A percentile compares a stretch with the other conserved stretches of the same genome.
phyloP scores from a whole-genome alignment of 2,329 filamentous ascomycete genomes.

The Lecanicillium sp. region DNA sequence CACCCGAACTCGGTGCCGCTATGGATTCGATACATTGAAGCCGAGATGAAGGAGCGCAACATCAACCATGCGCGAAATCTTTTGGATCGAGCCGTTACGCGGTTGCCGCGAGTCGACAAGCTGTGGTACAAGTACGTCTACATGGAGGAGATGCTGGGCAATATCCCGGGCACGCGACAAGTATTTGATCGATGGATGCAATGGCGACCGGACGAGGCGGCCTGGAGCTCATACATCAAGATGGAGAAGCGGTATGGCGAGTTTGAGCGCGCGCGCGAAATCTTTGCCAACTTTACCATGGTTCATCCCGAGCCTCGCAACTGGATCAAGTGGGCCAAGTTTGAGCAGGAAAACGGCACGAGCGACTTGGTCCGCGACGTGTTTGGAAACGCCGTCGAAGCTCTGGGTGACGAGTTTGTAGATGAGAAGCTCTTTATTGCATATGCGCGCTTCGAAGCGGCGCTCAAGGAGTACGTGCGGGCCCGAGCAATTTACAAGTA shows the following conservation, averaged over 20 bases:
- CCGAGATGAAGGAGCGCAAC: constrained; percentile 86
- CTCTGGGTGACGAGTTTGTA: constrained; percentile 87
- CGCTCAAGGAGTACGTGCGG: constrained; percentile 90
- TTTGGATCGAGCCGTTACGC: constrained; percentile 87
- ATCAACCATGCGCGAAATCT: constrained; percentile 96
- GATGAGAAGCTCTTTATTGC: constrained; percentile 94
- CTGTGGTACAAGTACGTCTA: constrained; percentile 99
- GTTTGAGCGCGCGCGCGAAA: constrained; percentile 78
- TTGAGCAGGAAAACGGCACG: constrained; percentile 92
- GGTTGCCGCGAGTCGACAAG: constrained; percentile 86
- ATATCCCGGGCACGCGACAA: constrained; percentile 83
- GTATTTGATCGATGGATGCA: constrained; percentile 98
- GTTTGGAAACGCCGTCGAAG: constrained; percentile 80
- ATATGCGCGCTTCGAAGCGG: constrained; percentile 91
- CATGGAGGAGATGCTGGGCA: constrained; percentile 96
- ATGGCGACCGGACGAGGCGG: constrained; percentile 94
- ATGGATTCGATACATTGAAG: constrained; percentile 91
- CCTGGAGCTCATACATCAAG: constrained; percentile 95
- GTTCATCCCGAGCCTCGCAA: constrained; percentile 92
- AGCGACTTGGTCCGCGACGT: constrained; percentile 88
- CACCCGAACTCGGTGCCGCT: constrained; percentile 78
- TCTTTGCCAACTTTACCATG: constrained; percentile 83
- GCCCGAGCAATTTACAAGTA: constrained; percentile 95
- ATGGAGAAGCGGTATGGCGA: constrained; percentile 93
- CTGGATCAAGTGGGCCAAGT: constrained; percentile 98